Evolutionary conservation across 2,329 filamentous ascomycete genomes (phyloP), one percentile per base, ranked within the genome.

Genomic region (Berkeleyomyces rouxiae): DNA sequence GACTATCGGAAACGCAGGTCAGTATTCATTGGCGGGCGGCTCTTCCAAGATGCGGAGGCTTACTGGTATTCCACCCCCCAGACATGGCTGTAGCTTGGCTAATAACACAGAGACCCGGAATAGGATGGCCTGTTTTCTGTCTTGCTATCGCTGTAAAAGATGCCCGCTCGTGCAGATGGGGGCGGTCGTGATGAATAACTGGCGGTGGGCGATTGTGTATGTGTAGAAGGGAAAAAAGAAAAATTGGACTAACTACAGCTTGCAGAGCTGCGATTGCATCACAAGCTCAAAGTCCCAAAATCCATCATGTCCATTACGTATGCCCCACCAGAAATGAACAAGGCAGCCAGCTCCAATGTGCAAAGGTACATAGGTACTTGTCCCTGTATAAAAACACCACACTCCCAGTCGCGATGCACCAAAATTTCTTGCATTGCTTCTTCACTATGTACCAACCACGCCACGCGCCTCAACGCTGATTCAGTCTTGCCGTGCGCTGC

Each of bases 41-140:
- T 55, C 23, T 23, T 23, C 23, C 23, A 23, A 23, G 40, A 4
- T 23, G 11, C 9, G 4, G 13, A 39, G 33, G 39, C 80, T 72
- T 72, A 84, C 83, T 96, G 46, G 92, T 97, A 74, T 95, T 96
- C 92, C 92, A 97, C 67, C 92, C 91, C 69, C 85, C 87, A 46
- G 62, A 64, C 62, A 64, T 64, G 47, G 44, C 46, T 44, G 39
- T 23, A 23, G 23, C 23, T 23, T 23, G 23, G 23, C 23, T 23
- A 23, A 23, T 23, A 2, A 23, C 23, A 23, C 23, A 23, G 23
- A 23, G 23, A 23, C 23, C 23, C 23, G 23, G 23, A 23, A 23
- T 23, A 23, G 23, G 23, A 23, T 23, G 23, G 33, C 36, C 23
- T 6, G 33, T 16, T 9, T 39, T 58, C 44, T 31, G 10, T 13